Conservation (phyloP, 176 grass and related monocot species). For the Cocos nucifera region DNA sequence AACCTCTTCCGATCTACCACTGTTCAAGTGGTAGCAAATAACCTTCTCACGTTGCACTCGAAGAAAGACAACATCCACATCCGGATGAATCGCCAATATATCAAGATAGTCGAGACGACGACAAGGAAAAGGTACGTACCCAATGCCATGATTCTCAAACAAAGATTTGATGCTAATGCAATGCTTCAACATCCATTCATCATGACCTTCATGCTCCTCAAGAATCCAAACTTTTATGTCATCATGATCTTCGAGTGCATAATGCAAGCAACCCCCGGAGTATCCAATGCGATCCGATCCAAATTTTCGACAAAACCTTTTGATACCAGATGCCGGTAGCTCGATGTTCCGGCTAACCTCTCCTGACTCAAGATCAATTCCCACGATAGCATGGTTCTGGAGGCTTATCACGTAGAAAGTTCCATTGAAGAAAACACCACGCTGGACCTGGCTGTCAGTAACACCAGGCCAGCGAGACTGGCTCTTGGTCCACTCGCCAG, state of each 20-base stretch:
- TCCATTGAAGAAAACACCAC: slow-evolving; percentile 12
- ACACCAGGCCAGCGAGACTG: not conserved
- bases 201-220: not conserved
- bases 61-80: slow-evolving; percentile 27
- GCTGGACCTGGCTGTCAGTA: not conserved
- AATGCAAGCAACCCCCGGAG: slow-evolving; percentile 16
- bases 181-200: slow-evolving; percentile 11
- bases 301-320: not conserved
- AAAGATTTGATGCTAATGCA: slow-evolving; percentile 1
- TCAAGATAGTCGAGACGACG: not conserved
- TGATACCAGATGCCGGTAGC: not conserved
- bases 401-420: slow-evolving; percentile 18
- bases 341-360: not conserved
- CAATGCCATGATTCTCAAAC: not conserved
- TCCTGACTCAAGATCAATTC: not conserved
- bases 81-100: slow-evolving; percentile 17
- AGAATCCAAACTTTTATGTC: slow-evolving; percentile 18
- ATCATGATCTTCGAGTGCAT: slow-evolving; percentile 2
- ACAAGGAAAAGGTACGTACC: not conserved
- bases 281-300: slow-evolving; percentile 15
- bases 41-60: slow-evolving; percentile 22
- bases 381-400: slow-evolving; percentile 6
- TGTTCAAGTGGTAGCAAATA: slow-evolving; percentile 18
- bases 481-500: not conserved
- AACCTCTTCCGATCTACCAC: slow-evolving; percentile 2